Conservation (phyloP, 257 asterid species). For the Lantana camara region DNA sequence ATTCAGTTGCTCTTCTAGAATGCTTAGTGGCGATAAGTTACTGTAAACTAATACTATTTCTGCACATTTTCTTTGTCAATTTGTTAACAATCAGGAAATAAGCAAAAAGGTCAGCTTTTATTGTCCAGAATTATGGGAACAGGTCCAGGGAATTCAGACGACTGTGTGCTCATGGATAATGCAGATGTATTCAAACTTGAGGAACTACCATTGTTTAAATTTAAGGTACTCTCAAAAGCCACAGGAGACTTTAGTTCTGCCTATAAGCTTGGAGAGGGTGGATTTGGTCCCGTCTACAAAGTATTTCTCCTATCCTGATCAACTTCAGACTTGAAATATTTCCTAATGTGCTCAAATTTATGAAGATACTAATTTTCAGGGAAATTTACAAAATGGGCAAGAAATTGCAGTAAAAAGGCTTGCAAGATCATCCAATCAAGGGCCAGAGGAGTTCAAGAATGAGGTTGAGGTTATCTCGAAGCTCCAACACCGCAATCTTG, state of each 20-base stretch:
- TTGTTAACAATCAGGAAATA: neutral
- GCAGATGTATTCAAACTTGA: neutral
- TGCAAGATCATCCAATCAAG: slow-evolving; percentile 53
- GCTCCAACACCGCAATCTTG: slow-evolving; percentile 54
- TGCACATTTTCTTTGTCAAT: neutral
- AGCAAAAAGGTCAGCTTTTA: neutral
- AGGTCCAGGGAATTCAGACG: neutral
- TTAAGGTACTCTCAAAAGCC: slow-evolving; percentile 17
- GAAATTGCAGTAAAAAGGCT: slow-evolving; percentile 56
- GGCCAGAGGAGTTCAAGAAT: slow-evolving; percentile 48
- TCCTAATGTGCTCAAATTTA: neutral
- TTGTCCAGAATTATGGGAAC: neutral
- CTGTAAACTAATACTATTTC: neutral
- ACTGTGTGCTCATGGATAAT: neutral
- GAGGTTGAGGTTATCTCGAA: slow-evolving; percentile 49
- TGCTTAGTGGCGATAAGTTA: neutral
- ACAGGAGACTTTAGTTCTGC: slow-evolving; percentile 10
- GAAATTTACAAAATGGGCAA: slow-evolving; percentile 43
- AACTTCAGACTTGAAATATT: neutral
- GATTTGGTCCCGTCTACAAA: slow-evolving; percentile 15
- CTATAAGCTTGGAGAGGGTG: slow-evolving; percentile 10
- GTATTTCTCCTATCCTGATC: slow-evolving; percentile 1
- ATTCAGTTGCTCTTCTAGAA: neutral
- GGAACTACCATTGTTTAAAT: slow-evolving; percentile 23
- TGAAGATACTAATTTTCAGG: slow-evolving; percentile 30